Evolutionary conservation across 2,329 filamentous ascomycete species (phyloP).

Genomic region (Colletotrichum costaricense): DNA sequence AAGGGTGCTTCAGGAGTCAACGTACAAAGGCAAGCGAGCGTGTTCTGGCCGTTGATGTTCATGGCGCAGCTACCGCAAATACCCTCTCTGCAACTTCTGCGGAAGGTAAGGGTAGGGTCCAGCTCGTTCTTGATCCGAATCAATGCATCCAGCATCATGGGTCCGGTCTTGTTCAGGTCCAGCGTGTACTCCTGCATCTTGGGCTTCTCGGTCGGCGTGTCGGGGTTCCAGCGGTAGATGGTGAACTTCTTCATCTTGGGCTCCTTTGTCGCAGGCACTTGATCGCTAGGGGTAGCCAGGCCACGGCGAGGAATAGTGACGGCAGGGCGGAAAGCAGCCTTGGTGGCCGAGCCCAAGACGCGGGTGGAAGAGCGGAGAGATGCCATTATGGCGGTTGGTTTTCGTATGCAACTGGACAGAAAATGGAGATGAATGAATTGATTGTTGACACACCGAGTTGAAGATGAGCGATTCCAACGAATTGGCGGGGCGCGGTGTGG

Average conservation of each 20-base stretch:
- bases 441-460: conserved; percentile 1
- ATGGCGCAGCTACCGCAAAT: conserved; percentile 99
- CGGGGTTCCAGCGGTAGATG: conserved; percentile 99
- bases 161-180: conserved; percentile 98
- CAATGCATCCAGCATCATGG: conserved; percentile 97
- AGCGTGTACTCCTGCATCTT: conserved; percentile 94
- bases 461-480: conserved; percentile 5
- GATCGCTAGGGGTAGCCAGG: conserved; percentile 67
- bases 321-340: conserved; percentile 50
- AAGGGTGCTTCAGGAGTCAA: conserved; percentile 40
- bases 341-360: conserved; percentile 59
- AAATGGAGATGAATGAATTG: neutral
- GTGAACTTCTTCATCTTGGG: conserved; percentile 92
- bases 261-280: conserved; percentile 69
- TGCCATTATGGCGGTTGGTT: conserved; percentile 59
- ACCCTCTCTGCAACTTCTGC: conserved; percentile 95
- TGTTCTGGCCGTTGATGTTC: conserved; percentile 99
- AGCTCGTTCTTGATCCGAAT: conserved; percentile 99
- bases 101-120: conserved; percentile 95
- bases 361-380: conserved; percentile 70
- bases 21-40: conserved; percentile 95
- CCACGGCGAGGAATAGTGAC: conserved; percentile 56
- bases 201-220: conserved; percentile 91
- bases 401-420: neutral
- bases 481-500: conserved; percentile 15